These are phyloP conservation scores for Straminergon stramineum DNA, from an alignment of 225 moss, liverwort and hornwort species.

Conservation along the genomic window DNA sequence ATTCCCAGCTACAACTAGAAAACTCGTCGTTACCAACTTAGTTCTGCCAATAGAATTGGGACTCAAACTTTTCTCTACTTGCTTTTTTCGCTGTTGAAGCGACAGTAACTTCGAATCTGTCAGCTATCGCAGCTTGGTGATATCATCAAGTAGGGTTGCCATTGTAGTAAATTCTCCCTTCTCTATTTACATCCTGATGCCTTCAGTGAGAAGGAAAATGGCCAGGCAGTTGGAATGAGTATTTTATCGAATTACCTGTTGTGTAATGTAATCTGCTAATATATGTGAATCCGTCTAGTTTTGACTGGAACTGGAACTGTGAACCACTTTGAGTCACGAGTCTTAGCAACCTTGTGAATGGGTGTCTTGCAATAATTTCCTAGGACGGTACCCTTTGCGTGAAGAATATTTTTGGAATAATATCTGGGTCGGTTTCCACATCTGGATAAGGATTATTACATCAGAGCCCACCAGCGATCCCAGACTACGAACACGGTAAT, in stretches of 20 bases:
- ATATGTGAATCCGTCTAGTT: not conserved
- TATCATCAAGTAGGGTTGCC: not conserved
- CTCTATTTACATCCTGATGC: not conserved
- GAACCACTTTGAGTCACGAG: not conserved
- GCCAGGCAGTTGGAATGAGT: not conserved
- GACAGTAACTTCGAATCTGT: not conserved
- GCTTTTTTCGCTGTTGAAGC: not conserved
- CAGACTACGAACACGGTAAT: too few relatives aligned
- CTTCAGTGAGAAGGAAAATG: not conserved
- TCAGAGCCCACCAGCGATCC: not conserved
- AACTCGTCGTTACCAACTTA: not conserved
- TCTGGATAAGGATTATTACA: not conserved
- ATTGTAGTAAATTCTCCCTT: not conserved
- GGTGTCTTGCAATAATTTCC: not conserved
- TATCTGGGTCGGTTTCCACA: not conserved
- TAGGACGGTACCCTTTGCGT: not conserved
- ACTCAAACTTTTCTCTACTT: not conserved
- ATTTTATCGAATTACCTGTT: not conserved
- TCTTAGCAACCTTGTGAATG: not conserved
- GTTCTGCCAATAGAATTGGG: not conserved
- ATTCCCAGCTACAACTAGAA: conserved; percentile 17
- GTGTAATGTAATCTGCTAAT: not conserved
- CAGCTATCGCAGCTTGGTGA: conserved; percentile 6
- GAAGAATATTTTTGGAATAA: not conserved
- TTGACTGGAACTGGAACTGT: not conserved